Percentiles rank a stretch among this genome's conserved stretches.
Conservation (phyloP, 805 yeast genomes). For the Jamesozyma gamospora region DNA sequence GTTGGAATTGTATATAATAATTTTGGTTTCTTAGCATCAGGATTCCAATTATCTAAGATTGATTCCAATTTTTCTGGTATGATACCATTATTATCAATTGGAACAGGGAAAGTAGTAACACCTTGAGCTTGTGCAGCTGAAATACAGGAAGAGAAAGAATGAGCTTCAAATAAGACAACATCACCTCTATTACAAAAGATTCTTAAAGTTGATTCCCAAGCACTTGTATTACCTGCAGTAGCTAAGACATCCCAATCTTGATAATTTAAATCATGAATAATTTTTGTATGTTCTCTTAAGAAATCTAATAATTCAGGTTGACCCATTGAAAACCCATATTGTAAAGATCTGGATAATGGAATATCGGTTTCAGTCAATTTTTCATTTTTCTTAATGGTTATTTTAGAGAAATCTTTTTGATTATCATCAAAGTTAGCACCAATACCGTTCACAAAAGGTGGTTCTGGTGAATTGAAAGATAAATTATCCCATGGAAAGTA, state of each 20-base stretch:
- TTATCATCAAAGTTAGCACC: constrained; percentile 33
- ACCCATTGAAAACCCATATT: constrained; percentile 83
- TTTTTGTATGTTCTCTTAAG: constrained; percentile 63
- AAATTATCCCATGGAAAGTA: constrained; percentile 87
- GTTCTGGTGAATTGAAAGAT: constrained; percentile 58
- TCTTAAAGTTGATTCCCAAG: constrained; percentile 76
- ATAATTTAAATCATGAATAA: constrained; percentile 38
- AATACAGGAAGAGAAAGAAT: constrained; percentile 73
- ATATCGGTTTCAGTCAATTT: constrained; percentile 47
- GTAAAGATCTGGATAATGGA: constrained; percentile 77
- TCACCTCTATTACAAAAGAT: constrained; percentile 74
- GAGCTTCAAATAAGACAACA: constrained; percentile 71
- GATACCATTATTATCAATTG: constrained; percentile 72
- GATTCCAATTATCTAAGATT: constrained; percentile 61
- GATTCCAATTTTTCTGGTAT: constrained; percentile 58
- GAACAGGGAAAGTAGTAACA: constrained; percentile 56
- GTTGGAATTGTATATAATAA: constrained; percentile 85
- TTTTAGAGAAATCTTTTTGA: constrained; percentile 24
- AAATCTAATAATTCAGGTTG: constrained; percentile 59
- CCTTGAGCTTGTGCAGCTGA: constrained; percentile 75
- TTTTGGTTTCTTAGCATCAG: constrained; percentile 59
- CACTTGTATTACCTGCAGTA: constrained; percentile 82
- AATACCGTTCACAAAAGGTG: constrained; percentile 74
- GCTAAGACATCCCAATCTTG: constrained; percentile 64
- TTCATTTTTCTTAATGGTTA: constrained; percentile 28